Conservation (phyloP, 495 filamentous ascomycete genomes). For the Stereocaulon alpinum region DNA sequence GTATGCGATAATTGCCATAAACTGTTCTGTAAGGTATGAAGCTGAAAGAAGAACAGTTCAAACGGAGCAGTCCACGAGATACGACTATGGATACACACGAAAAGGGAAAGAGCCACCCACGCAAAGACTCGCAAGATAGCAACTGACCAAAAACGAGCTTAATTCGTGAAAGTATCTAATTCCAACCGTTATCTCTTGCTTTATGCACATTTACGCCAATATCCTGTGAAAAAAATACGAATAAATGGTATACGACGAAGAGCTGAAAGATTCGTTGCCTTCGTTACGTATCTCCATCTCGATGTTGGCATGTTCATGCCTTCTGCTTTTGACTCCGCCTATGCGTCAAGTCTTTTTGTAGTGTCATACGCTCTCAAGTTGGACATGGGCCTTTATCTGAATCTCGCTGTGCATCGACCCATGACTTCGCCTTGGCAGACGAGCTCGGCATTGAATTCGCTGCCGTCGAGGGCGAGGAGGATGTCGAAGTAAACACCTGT, state of each 20-base stretch:
- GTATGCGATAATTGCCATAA: no score
- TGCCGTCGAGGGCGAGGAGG: conserved; percentile 92
- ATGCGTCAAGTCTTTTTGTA: neutral
- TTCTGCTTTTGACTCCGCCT: neutral
- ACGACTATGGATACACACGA: no score
- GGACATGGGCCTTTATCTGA: conserved; percentile 36
- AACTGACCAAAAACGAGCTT: neutral
- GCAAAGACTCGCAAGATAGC: no score
- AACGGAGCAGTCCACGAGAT: no score
- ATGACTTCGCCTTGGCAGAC: conserved; percentile 99
- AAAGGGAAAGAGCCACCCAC: no score
- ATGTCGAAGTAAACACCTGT: conserved; percentile 55
- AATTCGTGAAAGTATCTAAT: neutral
- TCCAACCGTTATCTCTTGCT: neutral
- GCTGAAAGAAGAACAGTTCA: no score
- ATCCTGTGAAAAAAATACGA: neutral
- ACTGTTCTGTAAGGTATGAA: no score
- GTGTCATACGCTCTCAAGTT: neutral
- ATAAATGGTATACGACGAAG: no score
- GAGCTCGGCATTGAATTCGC: conserved; percentile 94
- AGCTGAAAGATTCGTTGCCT: no score
- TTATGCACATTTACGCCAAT: neutral
- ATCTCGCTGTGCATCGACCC: conserved; percentile 88
- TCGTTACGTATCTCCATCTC: no score
- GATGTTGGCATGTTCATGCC: no score